Evolutionary conservation across 768 basidiomycete species (phyloP), one percentile per base, ranked within the genome.

Genomic region (Dioszegia aurantiaca): DNA sequence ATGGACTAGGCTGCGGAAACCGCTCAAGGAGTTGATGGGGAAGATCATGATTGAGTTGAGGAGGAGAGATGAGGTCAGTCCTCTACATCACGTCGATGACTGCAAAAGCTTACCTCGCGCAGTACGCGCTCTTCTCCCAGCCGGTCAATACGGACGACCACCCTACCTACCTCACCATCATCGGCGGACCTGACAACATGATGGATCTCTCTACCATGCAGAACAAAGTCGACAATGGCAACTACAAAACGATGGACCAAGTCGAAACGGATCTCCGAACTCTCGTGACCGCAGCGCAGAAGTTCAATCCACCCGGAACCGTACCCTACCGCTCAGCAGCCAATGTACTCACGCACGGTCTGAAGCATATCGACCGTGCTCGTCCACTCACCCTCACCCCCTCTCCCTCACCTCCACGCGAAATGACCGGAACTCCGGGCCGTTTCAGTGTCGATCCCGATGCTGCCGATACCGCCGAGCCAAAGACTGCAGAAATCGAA

Each of bases 1-100:
- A 65, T 84, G 84, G 41, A 86, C 82, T 48, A 67, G 67, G 30
- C 19, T 64, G 14, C 68, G 69, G 58, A 67, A 62, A 49, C 73
- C 71, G 4, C 41, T 76, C 40, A 70, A 67, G 58, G 74, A 76
- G 44, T 42, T 70, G 26, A 17, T 69, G 36, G 59, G 51, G n/a
- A 73, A 66, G 61, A 57, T 73, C 17, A 49, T 76, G 57, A 51
- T 58, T 9, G 72, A 76, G 56, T 58, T 76, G 14, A 59, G 67
- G 54, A 61, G 65, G 56, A 65, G 65, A 41, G 75, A 73, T 54
- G 67, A 68, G 24, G 68, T 70, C 59, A 60, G 69, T 59, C 19
- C 28, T 1, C 9, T 11, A 17, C 2, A 11, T 27, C 6, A 28
- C 9, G 41, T 26, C 23, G n/a, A n/a, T n/a, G n/a, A n/a, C n/a